Evolutionary conservation across 2,329 filamentous ascomycete species (phyloP), one percentile per base, ranked within the genome.

Genomic region (Trichocomaceae sp.): DNA sequence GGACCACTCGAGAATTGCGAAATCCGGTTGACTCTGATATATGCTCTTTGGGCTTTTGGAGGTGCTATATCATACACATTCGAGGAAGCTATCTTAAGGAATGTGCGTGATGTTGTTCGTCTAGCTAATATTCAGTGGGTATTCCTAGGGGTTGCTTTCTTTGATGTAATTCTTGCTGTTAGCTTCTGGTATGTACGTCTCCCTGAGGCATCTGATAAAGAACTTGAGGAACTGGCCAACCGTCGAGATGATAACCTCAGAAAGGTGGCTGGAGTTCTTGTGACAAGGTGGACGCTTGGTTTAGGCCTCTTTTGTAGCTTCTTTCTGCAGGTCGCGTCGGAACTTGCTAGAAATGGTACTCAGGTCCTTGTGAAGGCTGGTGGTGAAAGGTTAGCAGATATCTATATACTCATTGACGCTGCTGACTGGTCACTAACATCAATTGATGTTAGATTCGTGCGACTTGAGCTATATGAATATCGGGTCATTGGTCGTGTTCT

Each of bases 1-100:
- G 52, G 52, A 5, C 52, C 52, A 5, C 37, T 48, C 5, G 19
- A 54, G 46, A 42, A 54, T 44, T 37, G 45, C 20, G 52, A 54
- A 12, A 35, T 19, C 2, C 52, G 45, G 5, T 26, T 49, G 29
- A 19, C 96, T 96, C 72, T 42, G 13, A 19, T 44, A 5, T 44
- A 53, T 31, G 51, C 4, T 31, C 12, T 19, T 20, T 15, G 29
- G 9, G 46, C 23, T 19, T 12, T 47, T 20, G 46, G 46, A 10
- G 20, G 1, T 33, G 17, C 29, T 5, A 10, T 47, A 12, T 47
- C 46, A 26, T 26, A 26, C 23, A 3, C 7, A 26, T 7, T 23
- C 6, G 26, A 23, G 1, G 19, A 47, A 12, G 5, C 3, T 47
- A 7, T 15, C 2, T 5, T 15, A 15, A 8, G n/a, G n/a, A 4